phyloP scores from a whole-genome alignment of 768 basidiomycete species.

The Suillus subalutaceus region DNA sequence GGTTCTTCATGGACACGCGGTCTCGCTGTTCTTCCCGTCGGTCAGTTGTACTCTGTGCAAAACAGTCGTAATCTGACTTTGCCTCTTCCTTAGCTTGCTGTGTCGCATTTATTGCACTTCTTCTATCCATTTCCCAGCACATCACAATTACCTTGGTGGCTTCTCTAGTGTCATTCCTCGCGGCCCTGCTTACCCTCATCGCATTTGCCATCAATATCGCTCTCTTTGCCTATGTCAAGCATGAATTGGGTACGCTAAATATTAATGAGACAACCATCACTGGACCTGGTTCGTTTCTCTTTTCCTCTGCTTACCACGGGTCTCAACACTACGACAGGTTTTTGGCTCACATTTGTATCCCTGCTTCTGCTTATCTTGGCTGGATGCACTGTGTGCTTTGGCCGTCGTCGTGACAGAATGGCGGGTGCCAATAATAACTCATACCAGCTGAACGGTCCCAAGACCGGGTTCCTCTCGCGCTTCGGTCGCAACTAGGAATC shows the following conservation, averaged over 20 bases:
- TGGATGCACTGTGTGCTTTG: slow-evolving; percentile 72
- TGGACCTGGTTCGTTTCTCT: slow-evolving; percentile 56
- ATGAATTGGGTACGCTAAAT: slow-evolving; percentile 55
- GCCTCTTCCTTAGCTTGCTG: slow-evolving; percentile 41
- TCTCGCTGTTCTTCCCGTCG: slow-evolving; percentile 74
- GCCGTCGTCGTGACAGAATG: slow-evolving; percentile 59
- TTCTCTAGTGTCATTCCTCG: slow-evolving; percentile 62
- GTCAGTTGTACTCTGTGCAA: slow-evolving; percentile 41
- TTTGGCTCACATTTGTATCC: slow-evolving; percentile 75
- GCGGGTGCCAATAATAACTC: slow-evolving; percentile 35
- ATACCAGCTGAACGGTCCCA: slow-evolving; percentile 26
- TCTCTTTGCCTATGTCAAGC: slow-evolving; percentile 62
- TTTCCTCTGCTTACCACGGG: slow-evolving; percentile 8
- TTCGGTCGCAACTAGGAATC: slow-evolving; percentile 40
- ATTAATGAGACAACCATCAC: slow-evolving; percentile 52
- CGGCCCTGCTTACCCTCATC: slow-evolving; percentile 66
- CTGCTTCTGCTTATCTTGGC: slow-evolving; percentile 66
- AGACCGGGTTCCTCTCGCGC: slow-evolving; percentile 34
- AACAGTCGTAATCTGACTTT: neutral
- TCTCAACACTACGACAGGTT: slow-evolving; percentile 43
- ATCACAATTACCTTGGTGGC: slow-evolving; percentile 46
- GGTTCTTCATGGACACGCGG: slow-evolving; percentile 70
- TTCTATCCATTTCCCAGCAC: slow-evolving; percentile 63
- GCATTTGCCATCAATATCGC: slow-evolving; percentile 81
- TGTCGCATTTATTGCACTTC: slow-evolving; percentile 64